Evolutionary conservation across 2,329 filamentous ascomycete genomes (phyloP), one percentile per base, ranked within the genome.

Genomic region (Fusarium sp.): DNA sequence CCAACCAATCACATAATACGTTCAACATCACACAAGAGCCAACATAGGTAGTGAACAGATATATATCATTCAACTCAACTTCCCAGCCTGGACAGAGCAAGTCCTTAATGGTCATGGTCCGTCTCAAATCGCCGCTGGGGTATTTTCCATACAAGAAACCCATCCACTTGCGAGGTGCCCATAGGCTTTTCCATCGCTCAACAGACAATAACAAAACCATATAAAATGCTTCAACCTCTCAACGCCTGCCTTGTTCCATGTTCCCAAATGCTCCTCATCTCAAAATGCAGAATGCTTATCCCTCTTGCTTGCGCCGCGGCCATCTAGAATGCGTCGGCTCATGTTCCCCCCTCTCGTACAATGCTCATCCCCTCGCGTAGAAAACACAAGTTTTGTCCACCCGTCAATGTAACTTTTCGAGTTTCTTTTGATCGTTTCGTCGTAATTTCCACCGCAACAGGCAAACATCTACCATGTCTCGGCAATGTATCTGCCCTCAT

Each of bases 401-500:
- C 57, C 30, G 38, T 20, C n/a, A n/a, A 11, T 20, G 6, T 17
- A 68, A 17, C 37, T 15, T 58, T 54, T 37, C 20, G 33, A 43
- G 32, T 38, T 20, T 20, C 20, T 38, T 47, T 64, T 58, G 20
- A 25, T 61, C 35, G 22, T 47, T 33, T 63, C 50, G n/a, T n/a
- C 33, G 25, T 57, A 25, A 22, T 22, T 4, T 14, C 22, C 9
- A 30, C 17, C 9, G 6, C 15, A 6, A 11, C 11, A 10, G 43
- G 12, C 7, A 45, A 7, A 6, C 9, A 54, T 69, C 79, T 79
- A 92, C 90, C 90, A 92, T 7, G 90, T 92, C 85, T 92, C 95
- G 68, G 96, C 95, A 87, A 98, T 98, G 82, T 98, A 99, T 85
- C 98, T 95, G 5, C 95, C 95, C 30, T 91, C 95, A 76, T 95